phyloP scores from a whole-genome alignment of 306 rosid species.

The Malus domestica region DNA sequence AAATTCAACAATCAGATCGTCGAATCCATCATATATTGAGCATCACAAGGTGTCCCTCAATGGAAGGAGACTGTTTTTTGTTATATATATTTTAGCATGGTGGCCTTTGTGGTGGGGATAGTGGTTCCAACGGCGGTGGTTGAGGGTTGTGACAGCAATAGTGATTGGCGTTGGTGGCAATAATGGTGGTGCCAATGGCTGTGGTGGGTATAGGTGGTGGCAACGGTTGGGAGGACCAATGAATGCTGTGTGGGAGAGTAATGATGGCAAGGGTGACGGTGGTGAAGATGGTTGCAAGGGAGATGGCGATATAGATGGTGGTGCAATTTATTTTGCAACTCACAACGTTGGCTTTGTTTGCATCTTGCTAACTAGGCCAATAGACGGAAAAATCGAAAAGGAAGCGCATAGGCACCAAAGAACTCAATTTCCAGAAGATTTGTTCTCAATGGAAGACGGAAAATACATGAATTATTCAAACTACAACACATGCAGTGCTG shows the following conservation, averaged over 20 bases:
- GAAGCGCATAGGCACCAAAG: neutral
- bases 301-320: no score
- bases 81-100: no score
- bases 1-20: no score
- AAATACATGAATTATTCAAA: conserved; percentile 8
- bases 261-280: neutral
- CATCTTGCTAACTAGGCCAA: neutral
- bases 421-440: neutral
- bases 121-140: neutral
- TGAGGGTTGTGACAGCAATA: neutral
- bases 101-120: no score
- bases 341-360: neutral
- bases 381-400: no score
- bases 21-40: no score
- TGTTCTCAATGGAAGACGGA: neutral
- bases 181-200: neutral
- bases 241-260: neutral
- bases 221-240: neutral
- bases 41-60: neutral
- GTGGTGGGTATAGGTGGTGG: no score
- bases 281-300: neutral
- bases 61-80: no score
- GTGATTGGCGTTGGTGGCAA: no score
- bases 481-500: conserved; percentile 4
- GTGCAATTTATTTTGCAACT: neutral